Percentiles rank a stretch among this genome's conserved stretches.
Conservation (phyloP, 441 rosid genomes). For the Populus hybrid region DNA sequence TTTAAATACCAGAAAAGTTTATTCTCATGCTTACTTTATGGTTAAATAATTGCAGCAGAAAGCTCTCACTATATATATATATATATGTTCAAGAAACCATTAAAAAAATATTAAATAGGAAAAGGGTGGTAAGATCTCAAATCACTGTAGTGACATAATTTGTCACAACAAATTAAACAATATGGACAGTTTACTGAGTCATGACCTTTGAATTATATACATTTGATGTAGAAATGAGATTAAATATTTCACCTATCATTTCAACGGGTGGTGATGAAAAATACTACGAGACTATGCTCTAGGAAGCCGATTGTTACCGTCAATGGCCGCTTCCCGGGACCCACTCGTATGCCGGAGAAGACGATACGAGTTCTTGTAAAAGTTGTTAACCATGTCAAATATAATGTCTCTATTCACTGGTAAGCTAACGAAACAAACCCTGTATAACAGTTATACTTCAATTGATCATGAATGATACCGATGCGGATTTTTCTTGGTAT, state of each 20-base stretch:
- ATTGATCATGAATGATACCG: neutral
- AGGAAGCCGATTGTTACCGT: constrained; percentile 76
- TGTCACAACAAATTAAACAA: neutral
- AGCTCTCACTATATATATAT: too few relatives aligned
- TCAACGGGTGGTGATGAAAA: constrained; percentile 68
- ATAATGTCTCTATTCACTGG: constrained; percentile 83
- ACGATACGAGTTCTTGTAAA: constrained; percentile 71
- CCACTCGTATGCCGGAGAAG: constrained; percentile 85
- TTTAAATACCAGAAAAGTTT: neutral
- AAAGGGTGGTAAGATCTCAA: neutral
- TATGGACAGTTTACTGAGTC: neutral
- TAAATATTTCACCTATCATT: neutral
- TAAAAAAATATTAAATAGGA: neutral
- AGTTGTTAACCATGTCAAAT: constrained; percentile 76
- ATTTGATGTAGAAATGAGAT: neutral
- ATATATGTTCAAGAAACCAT: too few relatives aligned
- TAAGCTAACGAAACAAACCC: constrained; percentile 20
- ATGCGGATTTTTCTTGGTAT: neutral
- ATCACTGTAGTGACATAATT: neutral
- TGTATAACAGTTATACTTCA: neutral
- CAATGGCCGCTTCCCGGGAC: constrained; percentile 82
- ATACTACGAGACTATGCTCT: constrained; percentile 59
- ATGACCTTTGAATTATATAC: neutral
- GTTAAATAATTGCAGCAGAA: neutral
- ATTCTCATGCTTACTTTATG: neutral